phyloP scores from a whole-genome alignment of 2,329 filamentous ascomycete species.

The Amauroascus verrucosus region DNA sequence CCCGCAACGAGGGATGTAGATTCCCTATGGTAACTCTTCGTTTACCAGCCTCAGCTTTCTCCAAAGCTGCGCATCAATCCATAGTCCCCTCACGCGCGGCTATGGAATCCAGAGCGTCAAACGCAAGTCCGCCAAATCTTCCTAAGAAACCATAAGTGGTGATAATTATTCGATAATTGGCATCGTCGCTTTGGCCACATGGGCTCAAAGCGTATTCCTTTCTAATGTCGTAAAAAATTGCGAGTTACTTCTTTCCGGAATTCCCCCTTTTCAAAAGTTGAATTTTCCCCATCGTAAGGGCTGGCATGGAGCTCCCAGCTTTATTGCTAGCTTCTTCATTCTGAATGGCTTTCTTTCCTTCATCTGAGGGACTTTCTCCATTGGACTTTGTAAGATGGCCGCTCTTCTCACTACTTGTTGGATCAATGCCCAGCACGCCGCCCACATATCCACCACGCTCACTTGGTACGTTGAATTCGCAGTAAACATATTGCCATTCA shows the following conservation, averaged over 20 bases:
- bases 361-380: conserved; percentile 15
- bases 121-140: background rate
- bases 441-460: conserved; percentile 69
- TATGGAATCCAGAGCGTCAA: background rate
- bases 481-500: conserved; percentile 90
- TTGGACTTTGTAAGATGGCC: conserved; percentile 25
- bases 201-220: background rate
- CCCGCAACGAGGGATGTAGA: background rate
- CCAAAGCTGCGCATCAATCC: background rate
- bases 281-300: conserved; percentile 35
- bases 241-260: conserved; percentile 1
- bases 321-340: conserved; percentile 20
- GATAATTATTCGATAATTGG: background rate
- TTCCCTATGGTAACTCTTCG: background rate
- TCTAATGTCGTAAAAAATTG: background rate
- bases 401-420: conserved; percentile 47
- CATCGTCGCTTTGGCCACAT: background rate
- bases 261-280: conserved; percentile 39
- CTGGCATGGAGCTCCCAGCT: conserved; percentile 22
- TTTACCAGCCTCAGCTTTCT: background rate
- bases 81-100: background rate
- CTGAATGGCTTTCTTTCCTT: conserved; percentile 12
- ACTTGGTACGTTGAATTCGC: conserved; percentile 93
- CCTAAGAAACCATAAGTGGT: background rate
- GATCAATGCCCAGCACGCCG: conserved; percentile 55